Percentiles rank a stretch among this genome's conserved stretches.
Evolutionary conservation across 441 rosid genomes (phyloP).

Genomic region (Adansonia madagascariensis): DNA sequence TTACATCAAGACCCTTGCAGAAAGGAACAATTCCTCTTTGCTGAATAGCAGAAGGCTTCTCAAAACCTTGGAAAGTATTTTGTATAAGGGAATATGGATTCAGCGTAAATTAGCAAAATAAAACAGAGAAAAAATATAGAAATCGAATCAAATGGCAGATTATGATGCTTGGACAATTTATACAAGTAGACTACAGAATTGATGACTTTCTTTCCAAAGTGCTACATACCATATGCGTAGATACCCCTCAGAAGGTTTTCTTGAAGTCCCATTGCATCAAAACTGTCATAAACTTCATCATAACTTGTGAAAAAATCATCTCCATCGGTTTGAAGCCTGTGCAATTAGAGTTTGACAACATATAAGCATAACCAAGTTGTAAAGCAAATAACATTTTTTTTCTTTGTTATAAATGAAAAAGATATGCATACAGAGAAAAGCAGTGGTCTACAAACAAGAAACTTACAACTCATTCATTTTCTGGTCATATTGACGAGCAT

Average conservation of each 20-base stretch:
- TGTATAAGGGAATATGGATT: neutral
- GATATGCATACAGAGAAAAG: neutral
- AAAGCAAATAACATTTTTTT: neutral
- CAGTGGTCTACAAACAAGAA: neutral
- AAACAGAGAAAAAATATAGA: neutral
- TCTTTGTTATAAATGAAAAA: neutral
- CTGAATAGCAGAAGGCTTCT: slow-evolving; percentile 75
- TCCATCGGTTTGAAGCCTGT: slow-evolving; percentile 45
- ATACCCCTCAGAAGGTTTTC: slow-evolving; percentile 67
- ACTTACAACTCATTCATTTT: slow-evolving; percentile 73
- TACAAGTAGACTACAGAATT: neutral
- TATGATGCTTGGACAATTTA: neutral
- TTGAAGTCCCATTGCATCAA: slow-evolving; percentile 62
- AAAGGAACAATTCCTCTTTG: slow-evolving; percentile 73
- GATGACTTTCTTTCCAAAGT: neutral
- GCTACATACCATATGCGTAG: slow-evolving; percentile 57
- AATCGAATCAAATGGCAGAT: neutral
- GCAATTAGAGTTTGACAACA: neutral
- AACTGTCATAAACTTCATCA: slow-evolving; percentile 61
- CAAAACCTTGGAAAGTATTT: slow-evolving; percentile 44
- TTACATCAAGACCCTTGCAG: slow-evolving; percentile 69
- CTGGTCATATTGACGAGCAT: slow-evolving; percentile 68
- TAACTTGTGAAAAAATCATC: slow-evolving; percentile 56
- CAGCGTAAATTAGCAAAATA: neutral
- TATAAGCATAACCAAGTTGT: slow-evolving; percentile 21